Percentiles rank a stretch among this genome's conserved stretches.
Conservation (phyloP, 257 asterid species). For the Solanum chilense region DNA sequence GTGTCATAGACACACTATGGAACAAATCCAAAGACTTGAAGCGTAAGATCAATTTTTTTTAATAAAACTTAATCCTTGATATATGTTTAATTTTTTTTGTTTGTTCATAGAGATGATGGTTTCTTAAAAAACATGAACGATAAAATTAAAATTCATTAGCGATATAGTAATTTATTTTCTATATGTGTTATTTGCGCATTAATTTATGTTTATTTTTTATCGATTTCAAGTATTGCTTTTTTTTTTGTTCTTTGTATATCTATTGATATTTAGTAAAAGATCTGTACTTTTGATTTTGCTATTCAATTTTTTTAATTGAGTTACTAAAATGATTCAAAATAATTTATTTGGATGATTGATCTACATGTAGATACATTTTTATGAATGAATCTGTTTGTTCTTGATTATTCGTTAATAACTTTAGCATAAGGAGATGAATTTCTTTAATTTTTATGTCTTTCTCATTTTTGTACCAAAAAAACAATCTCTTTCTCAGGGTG, state of each 20-base stretch:
- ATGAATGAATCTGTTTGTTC: background rate
- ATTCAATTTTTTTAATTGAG: background rate
- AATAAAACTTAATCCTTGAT: background rate
- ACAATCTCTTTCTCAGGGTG: background rate
- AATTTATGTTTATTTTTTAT: background rate
- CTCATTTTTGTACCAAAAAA: background rate
- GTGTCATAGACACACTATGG: slow-evolving; percentile 44
- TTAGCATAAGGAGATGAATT: background rate
- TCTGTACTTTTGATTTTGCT: background rate
- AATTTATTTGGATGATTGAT: background rate
- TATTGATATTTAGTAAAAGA: background rate
- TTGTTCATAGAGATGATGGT: background rate
- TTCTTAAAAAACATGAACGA: background rate
- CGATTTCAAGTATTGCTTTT: background rate
- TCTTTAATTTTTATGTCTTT: background rate
- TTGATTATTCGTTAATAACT: background rate
- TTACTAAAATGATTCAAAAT: background rate
- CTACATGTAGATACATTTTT: background rate
- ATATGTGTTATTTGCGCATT: background rate
- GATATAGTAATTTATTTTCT: background rate
- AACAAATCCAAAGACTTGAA: slow-evolving; percentile 60
- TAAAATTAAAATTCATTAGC: background rate
- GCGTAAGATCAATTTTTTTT: slow-evolving; percentile 35
- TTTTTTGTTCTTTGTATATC: background rate
- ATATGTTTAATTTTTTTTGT: background rate